These are phyloP conservation scores for Pterocarpus santalinus DNA, from an alignment of 306 rosid genomes.

Conservation along the genomic window DNA sequence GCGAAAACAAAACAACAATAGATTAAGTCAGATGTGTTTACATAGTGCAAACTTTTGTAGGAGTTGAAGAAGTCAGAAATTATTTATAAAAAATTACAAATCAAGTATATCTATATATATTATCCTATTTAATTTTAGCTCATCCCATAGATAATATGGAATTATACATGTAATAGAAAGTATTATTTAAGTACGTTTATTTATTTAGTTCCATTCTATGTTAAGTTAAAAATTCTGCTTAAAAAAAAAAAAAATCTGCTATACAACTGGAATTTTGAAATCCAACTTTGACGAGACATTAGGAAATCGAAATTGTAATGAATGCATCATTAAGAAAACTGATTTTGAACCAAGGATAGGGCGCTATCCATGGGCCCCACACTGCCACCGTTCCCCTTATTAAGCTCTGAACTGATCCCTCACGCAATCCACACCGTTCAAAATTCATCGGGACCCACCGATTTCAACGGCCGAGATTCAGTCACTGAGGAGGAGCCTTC, in stretches of 20 bases:
- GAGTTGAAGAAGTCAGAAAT: too few species aligned
- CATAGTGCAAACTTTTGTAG: too few species aligned
- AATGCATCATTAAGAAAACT: not conserved
- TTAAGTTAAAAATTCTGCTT: too few species aligned
- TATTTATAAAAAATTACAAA: too few species aligned
- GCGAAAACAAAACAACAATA: too few species aligned
- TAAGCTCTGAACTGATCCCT: conserved; percentile 12
- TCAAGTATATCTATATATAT: too few species aligned
- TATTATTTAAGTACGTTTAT: too few species aligned
- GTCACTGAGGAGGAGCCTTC: conserved; percentile 32
- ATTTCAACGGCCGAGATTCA: conserved; percentile 26
- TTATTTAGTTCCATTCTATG: too few species aligned
- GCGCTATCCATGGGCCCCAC: conserved; percentile 35
- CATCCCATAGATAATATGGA: not conserved
- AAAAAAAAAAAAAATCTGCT: not conserved
- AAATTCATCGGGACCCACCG: conserved; percentile 6
- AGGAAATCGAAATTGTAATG: not conserved
- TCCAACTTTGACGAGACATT: too few species aligned
- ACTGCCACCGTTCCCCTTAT: not conserved
- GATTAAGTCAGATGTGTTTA: too few species aligned
- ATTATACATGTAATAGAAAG: too few species aligned
- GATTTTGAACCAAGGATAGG: conserved; percentile 29
- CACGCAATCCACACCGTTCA: conserved; percentile 31
- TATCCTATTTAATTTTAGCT: too few species aligned
- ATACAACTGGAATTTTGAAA: not conserved